Evolutionary conservation across 164 flowering plant species (phyloP).

Genomic region (Stephania cephalantha): DNA sequence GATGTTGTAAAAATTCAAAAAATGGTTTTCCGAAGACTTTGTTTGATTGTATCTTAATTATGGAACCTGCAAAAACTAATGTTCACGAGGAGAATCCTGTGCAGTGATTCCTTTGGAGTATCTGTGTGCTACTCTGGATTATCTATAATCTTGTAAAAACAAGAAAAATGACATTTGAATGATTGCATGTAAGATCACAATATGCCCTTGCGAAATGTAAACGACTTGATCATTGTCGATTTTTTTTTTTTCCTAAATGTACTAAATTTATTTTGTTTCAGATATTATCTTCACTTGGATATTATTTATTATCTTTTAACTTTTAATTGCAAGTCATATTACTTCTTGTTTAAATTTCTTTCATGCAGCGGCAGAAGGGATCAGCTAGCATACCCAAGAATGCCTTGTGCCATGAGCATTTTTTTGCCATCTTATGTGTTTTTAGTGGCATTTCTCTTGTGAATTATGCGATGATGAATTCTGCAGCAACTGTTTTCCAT

Average conservation of each 20-base stretch:
- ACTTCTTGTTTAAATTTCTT: neutral
- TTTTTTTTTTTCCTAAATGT: neutral
- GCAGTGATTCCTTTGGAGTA: too few relatives aligned
- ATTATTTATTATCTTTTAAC: neutral
- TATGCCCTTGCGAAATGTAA: neutral
- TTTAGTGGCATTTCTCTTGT: conserved; percentile 80
- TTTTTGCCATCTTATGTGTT: conserved; percentile 55
- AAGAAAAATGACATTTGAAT: neutral
- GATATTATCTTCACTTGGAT: neutral
- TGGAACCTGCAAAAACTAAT: neutral
- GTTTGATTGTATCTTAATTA: too few relatives aligned
- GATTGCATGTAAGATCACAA: neutral
- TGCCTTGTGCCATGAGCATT: conserved; percentile 58
- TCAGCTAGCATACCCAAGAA: conserved; percentile 33
- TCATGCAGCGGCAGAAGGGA: conserved; percentile 37
- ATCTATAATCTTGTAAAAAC: neutral
- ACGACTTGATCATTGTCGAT: neutral
- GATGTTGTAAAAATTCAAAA: too few relatives aligned
- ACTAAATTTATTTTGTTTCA: neutral
- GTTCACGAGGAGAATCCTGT: neutral
- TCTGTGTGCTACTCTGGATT: too few relatives aligned
- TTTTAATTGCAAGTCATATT: neutral
- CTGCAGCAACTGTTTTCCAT: conserved; percentile 74
- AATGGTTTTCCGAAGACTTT: too few relatives aligned
- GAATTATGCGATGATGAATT: conserved; percentile 65